Percentiles rank a stretch among this genome's conserved stretches.
Evolutionary conservation across 108 stramenopile genomes (phyloP).

Genomic region (Discostella pseudostelligera): DNA sequence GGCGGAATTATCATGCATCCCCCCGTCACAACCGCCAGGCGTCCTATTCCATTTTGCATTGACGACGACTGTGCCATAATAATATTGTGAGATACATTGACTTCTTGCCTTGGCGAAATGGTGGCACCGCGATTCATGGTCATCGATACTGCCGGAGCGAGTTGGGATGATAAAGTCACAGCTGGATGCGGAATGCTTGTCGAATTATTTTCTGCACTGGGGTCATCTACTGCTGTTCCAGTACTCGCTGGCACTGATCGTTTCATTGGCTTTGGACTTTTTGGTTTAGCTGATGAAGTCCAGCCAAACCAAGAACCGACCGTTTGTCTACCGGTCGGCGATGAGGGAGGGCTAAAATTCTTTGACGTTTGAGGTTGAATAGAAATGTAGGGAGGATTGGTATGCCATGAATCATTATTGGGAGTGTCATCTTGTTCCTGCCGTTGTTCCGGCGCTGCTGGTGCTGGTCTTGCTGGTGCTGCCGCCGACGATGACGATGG

Average conservation of each 20-base stretch:
- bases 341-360: background rate
- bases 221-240: slow-evolving; percentile 2
- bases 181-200: slow-evolving; percentile 2
- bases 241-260: slow-evolving; percentile 1
- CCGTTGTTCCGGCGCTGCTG: background rate
- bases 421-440: background rate
- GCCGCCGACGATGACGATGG: background rate
- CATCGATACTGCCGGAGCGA: slow-evolving; percentile 8
- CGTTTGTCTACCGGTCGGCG: slow-evolving; percentile 2
- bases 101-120: background rate
- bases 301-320: slow-evolving; percentile 39
- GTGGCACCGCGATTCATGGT: slow-evolving; percentile 13
- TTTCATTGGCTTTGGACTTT: background rate
- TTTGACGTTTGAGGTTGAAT: background rate
- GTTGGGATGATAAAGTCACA: background rate
- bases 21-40: background rate
- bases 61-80: too few species aligned
- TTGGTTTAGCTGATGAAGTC: slow-evolving; percentile 19
- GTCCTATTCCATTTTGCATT: slow-evolving; percentile 6
- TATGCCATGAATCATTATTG: slow-evolving; percentile 25
- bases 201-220: background rate
- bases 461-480: slow-evolving; percentile 1
- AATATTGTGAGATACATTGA: background rate
- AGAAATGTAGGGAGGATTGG: slow-evolving; percentile 10
- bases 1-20: slow-evolving; percentile 7